phyloP scores from a whole-genome alignment of 805 yeast genomes.

The Metschnikowia henanensis region DNA sequence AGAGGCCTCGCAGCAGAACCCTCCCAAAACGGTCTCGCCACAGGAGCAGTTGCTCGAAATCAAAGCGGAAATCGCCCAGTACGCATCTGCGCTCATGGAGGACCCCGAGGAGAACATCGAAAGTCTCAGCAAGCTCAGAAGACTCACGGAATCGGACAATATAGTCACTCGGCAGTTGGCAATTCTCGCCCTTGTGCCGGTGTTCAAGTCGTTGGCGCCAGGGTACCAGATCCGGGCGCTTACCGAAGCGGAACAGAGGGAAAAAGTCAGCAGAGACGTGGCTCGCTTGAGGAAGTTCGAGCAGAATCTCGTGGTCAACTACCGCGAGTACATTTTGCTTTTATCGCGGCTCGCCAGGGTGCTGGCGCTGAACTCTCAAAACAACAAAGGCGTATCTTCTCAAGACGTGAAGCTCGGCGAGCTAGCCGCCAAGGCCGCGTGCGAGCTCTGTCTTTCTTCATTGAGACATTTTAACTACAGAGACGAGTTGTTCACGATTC shows the following conservation, averaged over 20 bases:
- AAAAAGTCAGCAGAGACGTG: constrained; percentile 82
- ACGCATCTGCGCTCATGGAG: constrained; percentile 76
- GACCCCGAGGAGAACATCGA: constrained; percentile 85
- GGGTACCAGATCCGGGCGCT: constrained; percentile 84
- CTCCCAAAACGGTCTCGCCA: too few relatives aligned
- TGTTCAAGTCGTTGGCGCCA: constrained; percentile 84
- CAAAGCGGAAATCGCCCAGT: constrained; percentile 81
- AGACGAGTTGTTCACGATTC: constrained; percentile 65
- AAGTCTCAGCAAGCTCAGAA: constrained; percentile 62
- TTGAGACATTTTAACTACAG: constrained; percentile 81
- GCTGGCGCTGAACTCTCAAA: constrained; percentile 37
- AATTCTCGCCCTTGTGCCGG: constrained; percentile 76
- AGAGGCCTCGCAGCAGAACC: too few relatives aligned
- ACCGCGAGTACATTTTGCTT: constrained; percentile 62
- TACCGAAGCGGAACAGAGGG: constrained; percentile 76
- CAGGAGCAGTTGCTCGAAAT: constrained; percentile 54
- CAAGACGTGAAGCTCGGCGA: constrained; percentile 47
- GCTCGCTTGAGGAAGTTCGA: constrained; percentile 77
- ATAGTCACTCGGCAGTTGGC: constrained; percentile 69
- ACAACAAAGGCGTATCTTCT: constrained; percentile 30
- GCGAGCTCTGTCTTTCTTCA: constrained; percentile 63
- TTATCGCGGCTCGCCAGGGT: constrained; percentile 45
- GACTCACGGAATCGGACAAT: constrained; percentile 68
- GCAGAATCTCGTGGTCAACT: constrained; percentile 69
- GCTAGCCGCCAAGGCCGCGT: constrained; percentile 72